phyloP scores from a whole-genome alignment of 257 asterid species.

The Datura wrightii region DNA sequence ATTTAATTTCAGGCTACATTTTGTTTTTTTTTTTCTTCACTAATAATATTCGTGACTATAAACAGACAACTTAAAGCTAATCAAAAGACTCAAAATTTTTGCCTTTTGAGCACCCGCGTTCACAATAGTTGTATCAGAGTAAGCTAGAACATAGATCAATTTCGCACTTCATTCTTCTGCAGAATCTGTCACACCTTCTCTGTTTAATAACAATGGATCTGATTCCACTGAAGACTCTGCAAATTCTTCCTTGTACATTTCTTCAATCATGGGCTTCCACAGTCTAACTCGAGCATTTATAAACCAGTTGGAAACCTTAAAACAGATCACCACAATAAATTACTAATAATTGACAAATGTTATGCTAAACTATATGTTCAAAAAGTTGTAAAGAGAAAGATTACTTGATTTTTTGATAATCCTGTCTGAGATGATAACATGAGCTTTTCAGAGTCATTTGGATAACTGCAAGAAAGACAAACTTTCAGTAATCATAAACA shows the following conservation, averaged over 20 bases:
- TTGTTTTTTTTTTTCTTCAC: background rate
- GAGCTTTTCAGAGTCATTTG: slow-evolving; percentile 86
- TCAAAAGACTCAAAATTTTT: background rate
- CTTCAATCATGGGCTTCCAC: slow-evolving; percentile 98
- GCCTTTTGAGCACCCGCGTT: background rate
- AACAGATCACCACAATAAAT: background rate
- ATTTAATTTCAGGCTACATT: background rate
- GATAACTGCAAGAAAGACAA: slow-evolving; percentile 59
- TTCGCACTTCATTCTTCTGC: slow-evolving; percentile 51
- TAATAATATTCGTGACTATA: background rate
- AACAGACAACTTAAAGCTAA: background rate
- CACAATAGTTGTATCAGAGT: background rate
- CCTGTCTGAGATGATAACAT: slow-evolving; percentile 91
- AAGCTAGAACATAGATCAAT: background rate
- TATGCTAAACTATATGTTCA: background rate
- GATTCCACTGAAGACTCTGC: slow-evolving; percentile 69
- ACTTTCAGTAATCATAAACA: background rate
- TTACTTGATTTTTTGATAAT: slow-evolving; percentile 88
- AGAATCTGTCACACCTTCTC: slow-evolving; percentile 62
- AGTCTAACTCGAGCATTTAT: slow-evolving; percentile 90
- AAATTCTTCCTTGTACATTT: slow-evolving; percentile 85
- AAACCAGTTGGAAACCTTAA: slow-evolving; percentile 86
- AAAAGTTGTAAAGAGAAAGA: background rate
- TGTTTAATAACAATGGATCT: slow-evolving; percentile 51
- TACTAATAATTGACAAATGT: background rate